phyloP scores from a whole-genome alignment of 331 rosid species.

The Rhamnella rubrinervis region DNA sequence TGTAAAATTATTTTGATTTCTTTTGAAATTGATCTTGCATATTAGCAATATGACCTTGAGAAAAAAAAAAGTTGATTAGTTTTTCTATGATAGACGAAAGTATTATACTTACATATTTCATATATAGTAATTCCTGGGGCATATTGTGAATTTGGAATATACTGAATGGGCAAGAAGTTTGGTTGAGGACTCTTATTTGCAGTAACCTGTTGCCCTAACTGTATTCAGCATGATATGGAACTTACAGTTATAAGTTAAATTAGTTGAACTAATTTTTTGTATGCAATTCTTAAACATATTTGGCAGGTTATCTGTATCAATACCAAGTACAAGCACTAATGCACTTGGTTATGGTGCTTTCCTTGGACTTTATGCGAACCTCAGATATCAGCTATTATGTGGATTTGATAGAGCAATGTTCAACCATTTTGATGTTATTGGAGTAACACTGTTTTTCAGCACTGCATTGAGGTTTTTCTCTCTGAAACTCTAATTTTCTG shows the following conservation, averaged over 20 bases:
- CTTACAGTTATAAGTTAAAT: not conserved
- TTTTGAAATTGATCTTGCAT: too few relatives aligned
- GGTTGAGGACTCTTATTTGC: too few relatives aligned
- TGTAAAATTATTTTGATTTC: too few relatives aligned
- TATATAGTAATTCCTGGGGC: not conserved
- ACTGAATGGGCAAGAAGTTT: not conserved
- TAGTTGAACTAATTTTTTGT: constrained; percentile 20
- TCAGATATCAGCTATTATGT: constrained; percentile 82
- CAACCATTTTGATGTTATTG: constrained; percentile 86
- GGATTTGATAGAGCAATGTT: constrained; percentile 82
- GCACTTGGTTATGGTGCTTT: constrained; percentile 94
- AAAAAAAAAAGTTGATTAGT: too few relatives aligned
- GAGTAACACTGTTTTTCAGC: constrained; percentile 75
- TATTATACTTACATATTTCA: too few relatives aligned
- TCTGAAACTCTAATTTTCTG: not conserved
- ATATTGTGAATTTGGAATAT: not conserved
- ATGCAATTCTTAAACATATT: constrained; percentile 23
- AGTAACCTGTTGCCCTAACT: too few relatives aligned
- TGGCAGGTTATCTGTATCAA: constrained; percentile 75
- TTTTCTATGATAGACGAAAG: too few relatives aligned
- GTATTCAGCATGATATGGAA: too few relatives aligned
- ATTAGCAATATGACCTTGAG: too few relatives aligned
- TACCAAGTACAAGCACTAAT: constrained; percentile 67
- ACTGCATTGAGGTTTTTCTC: constrained; percentile 67
- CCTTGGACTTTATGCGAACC: constrained; percentile 86